Base-by-base conservation (phyloP, 1,284 basidiomycete genomes). In the Cutaneotrichosporon sp. region DNA sequence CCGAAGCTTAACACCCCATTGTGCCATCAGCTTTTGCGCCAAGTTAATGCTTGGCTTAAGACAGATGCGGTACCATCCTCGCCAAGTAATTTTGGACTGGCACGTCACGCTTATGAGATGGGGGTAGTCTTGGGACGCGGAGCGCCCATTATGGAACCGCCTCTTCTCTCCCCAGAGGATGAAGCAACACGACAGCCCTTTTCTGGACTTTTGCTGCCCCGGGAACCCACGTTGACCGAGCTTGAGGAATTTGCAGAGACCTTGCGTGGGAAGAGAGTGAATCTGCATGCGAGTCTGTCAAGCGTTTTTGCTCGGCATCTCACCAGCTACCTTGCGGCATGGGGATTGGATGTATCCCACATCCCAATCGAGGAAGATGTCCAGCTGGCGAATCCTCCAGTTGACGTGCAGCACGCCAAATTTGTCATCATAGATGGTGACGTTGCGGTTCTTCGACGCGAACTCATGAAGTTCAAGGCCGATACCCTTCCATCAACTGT, bases 371-470 rank as follows among this genome's bases (percentile, higher is more conserved):
- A 76, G 37, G 64, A 65, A 7, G 69, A 30, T 30, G 10, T 30
- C 5, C 26, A 70, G 8, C 8, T 36, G 3, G 20, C 7, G 13
- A 14, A n/a, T 20, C 20, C 20, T 7, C 4, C 33, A 12, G 1
- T 30, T 7, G 41, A 38, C 2, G 22, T 7, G 8, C 17, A 14
- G 8, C 35, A 15, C 23, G 62, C 66, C 4, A 56, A 63, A 17
- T 89, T 94, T 67, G 79, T 90, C 58, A 83, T 93, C 66, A 87
- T 96, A 54, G 92, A 97, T 69, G 92, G 96, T 65, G 86, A 96
- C 65, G 79, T 93, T 26, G 71, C 79, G 5, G 81, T 88, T 13
- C 76, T 96, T 8, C 83, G 84, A 35, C 82, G 84, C 37, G 82
- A 86, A 34, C 77, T 96, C 50, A 76, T 80, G 52, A 81, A 82